These are phyloP conservation scores for Castanea mollissima DNA, from an alignment of 306 rosid species.

Conservation along the genomic window DNA sequence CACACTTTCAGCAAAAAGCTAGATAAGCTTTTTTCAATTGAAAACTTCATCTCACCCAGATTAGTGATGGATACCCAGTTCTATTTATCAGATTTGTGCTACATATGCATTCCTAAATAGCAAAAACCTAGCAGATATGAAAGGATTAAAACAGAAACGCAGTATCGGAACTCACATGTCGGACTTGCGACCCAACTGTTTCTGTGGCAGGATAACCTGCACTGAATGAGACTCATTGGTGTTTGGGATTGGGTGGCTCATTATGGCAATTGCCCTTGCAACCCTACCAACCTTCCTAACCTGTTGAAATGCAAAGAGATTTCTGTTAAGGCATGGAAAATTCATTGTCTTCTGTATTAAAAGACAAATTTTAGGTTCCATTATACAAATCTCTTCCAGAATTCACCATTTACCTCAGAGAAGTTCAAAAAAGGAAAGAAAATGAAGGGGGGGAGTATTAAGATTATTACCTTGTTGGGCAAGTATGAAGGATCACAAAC, in stretches of 20 bases:
- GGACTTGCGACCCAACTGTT: constrained; percentile 94
- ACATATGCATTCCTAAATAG: not conserved
- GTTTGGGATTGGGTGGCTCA: constrained; percentile 95
- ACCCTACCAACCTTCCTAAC: constrained; percentile 94
- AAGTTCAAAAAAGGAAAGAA: not conserved
- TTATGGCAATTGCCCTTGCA: constrained; percentile 96
- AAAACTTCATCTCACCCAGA: not conserved
- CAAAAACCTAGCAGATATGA: not conserved
- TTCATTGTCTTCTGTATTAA: not conserved
- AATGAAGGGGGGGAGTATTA: not conserved
- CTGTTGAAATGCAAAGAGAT: constrained; percentile 45
- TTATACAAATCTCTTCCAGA: not conserved
- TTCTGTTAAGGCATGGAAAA: constrained; percentile 14
- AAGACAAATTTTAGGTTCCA: not conserved
- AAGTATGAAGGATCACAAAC: constrained; percentile 98
- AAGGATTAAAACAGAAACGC: not conserved
- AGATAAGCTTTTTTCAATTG: not conserved
- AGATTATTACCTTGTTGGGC: constrained; percentile 64
- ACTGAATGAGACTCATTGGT: constrained; percentile 81
- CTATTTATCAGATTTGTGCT: not conserved
- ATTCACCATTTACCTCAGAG: constrained; percentile 3
- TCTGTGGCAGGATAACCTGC: constrained; percentile 96
- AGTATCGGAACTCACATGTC: constrained; percentile 75
- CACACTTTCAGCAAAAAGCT: not conserved
- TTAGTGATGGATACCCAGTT: not conserved